Evolutionary conservation across 345 rosid genomes (phyloP).

Genomic region (Pugionium cornutum): DNA sequence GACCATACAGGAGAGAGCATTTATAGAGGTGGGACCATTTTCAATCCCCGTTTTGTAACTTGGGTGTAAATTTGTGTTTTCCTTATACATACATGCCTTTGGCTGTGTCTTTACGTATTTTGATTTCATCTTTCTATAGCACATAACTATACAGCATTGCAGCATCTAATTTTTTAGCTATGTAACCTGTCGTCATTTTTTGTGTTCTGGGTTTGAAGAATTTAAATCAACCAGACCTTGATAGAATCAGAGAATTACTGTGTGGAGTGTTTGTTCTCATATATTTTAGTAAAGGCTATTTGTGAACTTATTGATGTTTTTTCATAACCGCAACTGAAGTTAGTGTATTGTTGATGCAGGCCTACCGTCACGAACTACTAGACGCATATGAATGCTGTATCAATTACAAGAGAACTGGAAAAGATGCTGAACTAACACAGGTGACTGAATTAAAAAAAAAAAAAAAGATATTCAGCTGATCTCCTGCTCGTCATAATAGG

Average conservation of each 20-base stretch:
- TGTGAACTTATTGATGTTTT: constrained; percentile 17
- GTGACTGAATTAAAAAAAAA: constrained; percentile 39
- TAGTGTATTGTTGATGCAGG: constrained; percentile 53
- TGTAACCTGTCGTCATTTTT: constrained; percentile 18
- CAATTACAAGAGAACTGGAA: constrained; percentile 83
- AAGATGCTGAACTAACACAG: constrained; percentile 98
- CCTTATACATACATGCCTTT: constrained; percentile 1
- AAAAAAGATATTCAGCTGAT: not conserved
- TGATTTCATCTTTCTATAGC: constrained; percentile 22
- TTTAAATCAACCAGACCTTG: constrained; percentile 18
- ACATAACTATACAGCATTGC: constrained; percentile 14
- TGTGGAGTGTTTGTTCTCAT: constrained; percentile 9
- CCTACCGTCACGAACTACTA: constrained; percentile 78
- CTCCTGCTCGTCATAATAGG: constrained; percentile 21
- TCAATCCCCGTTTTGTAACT: constrained; percentile 5
- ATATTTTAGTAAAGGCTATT: constrained; percentile 10
- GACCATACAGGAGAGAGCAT: constrained; percentile 86
- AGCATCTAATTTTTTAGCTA: constrained; percentile 1
- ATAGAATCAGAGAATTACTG: constrained; percentile 15
- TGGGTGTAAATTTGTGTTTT: constrained; percentile 14
- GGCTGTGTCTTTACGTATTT: constrained; percentile 11
- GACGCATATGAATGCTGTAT: constrained; percentile 93
- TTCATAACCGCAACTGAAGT: constrained; percentile 23
- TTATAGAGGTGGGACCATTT: constrained; percentile 70
- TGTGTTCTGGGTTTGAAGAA: not conserved